phyloP scores from a whole-genome alignment of 768 basidiomycete species.

The Tricholoma sp. region DNA sequence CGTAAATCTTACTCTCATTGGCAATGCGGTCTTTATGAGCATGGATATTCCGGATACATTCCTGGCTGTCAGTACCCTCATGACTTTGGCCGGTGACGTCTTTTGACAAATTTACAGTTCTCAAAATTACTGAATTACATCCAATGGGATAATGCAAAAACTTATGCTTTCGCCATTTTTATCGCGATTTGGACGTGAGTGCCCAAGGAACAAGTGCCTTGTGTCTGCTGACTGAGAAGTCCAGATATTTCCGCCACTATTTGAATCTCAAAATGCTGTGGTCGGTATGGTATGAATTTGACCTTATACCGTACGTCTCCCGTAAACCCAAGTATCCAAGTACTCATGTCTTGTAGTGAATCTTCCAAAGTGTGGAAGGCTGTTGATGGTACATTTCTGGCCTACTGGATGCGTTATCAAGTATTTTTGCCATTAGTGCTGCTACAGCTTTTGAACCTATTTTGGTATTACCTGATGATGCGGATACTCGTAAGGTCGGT shows the following conservation, averaged over 20 bases:
- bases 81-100: not conserved
- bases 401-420: constrained; percentile 76
- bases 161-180: constrained; percentile 59
- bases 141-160: constrained; percentile 56
- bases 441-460: constrained; percentile 81
- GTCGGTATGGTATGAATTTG: constrained; percentile 80
- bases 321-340: not conserved
- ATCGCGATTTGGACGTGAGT: constrained; percentile 78
- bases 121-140: constrained; percentile 90
- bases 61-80: constrained; percentile 62
- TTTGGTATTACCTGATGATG: constrained; percentile 88
- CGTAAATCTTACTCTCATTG: constrained; percentile 78
- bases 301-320: constrained; percentile 66
- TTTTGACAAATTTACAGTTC: constrained; percentile 38
- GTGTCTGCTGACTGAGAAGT: not conserved
- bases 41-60: constrained; percentile 96
- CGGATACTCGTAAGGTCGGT: constrained; percentile 71
- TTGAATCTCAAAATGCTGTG: constrained; percentile 81
- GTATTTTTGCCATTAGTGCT: constrained; percentile 70
- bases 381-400: constrained; percentile 62
- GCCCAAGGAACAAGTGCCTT: not conserved
- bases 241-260: constrained; percentile 91
- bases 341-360: constrained; percentile 34
- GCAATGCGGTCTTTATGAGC: constrained; percentile 88
- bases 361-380: constrained; percentile 53